Evolutionary conservation across 2,329 filamentous ascomycete species (phyloP).

Genomic region (Zymoseptoria crescenta): DNA sequence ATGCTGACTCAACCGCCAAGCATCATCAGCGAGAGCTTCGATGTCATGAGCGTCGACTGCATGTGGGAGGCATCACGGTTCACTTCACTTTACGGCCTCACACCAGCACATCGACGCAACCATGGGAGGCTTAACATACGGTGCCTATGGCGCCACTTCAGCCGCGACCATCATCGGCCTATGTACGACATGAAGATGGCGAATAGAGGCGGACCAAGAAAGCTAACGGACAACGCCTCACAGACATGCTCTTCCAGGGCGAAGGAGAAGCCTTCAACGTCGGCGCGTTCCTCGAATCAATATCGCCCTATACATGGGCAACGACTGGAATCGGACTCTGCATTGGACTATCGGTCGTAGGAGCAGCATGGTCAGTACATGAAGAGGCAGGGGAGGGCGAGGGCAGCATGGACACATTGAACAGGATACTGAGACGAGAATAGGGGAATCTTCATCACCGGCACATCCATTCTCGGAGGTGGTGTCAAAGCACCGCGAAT

Average conservation of each 20-base stretch:
- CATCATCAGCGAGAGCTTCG: slow-evolving; percentile 3
- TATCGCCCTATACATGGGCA: slow-evolving; percentile 93
- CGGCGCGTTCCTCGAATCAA: slow-evolving; percentile 85
- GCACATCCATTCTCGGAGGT: slow-evolving; percentile 91
- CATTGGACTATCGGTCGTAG: slow-evolving; percentile 91
- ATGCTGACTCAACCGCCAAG: background rate
- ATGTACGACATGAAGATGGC: slow-evolving; percentile 23
- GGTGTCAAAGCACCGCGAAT: slow-evolving; percentile 96
- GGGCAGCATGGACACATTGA: background rate
- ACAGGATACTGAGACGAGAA: slow-evolving; percentile 13
- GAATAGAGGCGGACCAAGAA: slow-evolving; percentile 3
- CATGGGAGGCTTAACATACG: slow-evolving; percentile 31
- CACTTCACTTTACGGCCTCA: slow-evolving; percentile 1
- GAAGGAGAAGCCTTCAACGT: slow-evolving; percentile 96
- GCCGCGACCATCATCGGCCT: slow-evolving; percentile 32
- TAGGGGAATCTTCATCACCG: slow-evolving; percentile 98
- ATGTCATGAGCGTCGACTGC: slow-evolving; percentile 14
- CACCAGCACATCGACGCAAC: slow-evolving; percentile 1
- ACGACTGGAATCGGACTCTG: slow-evolving; percentile 84
- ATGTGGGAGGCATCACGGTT: slow-evolving; percentile 6
- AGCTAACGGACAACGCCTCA: slow-evolving; percentile 19
- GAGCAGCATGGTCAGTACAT: slow-evolving; percentile 74
- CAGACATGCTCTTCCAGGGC: slow-evolving; percentile 98
- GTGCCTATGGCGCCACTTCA: slow-evolving; percentile 29
- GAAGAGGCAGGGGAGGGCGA: slow-evolving; percentile 2